Base-by-base conservation (phyloP, 1,284 basidiomycete species). In the Ustilago curta region DNA sequence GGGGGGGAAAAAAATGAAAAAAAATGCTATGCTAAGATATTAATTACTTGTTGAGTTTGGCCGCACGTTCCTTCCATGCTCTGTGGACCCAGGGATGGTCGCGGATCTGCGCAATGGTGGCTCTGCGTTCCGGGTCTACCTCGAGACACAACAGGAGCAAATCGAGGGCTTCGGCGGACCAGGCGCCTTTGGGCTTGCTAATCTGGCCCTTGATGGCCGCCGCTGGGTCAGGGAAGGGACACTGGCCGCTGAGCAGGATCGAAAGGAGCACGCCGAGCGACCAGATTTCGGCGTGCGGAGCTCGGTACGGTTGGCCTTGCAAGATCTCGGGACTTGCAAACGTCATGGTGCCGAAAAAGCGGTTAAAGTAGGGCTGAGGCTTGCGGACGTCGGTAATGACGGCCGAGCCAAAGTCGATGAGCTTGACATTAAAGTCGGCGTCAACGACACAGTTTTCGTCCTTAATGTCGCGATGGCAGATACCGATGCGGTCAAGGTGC, bases 351-450 rank as follows among this genome's bases (percentile, higher is more conserved):
- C 70, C 76, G 40, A 76, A 79, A 60, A 82, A 82, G 32, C 81
- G 70, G 59, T 80, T 88, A 85, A 93, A 91, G 70, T 88, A 90
- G 0, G 92, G 91, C 14, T 89, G 88, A 2, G 91, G 88, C 63
- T 89, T 85, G 14, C 86, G 84, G 1, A 90, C 89, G 82, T 95
- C 90, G 57, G 90, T 90, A 76, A 92, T 89, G 32, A 91, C 91
- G 25, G 93, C 93, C 71, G 92, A 93, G 53, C 94, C 93, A 85
- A 97, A 97, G 86, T 97, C 94, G 82, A 97, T 94, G 55, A 97
- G 88, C 85, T 97, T 96, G 81, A 95, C 91, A 68, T 61, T 72
- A 57, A 78, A 76, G 40, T 79, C 76, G 58, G 87, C 87, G 84
- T 95, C 93, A 63, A 96, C 90, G 59, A 95, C 91, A 35, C 79